A percentile compares a stretch with the other conserved stretches of the same genome.
phyloP scores from a whole-genome alignment of 2,329 filamentous ascomycete genomes.

The Didymella segeticola region DNA sequence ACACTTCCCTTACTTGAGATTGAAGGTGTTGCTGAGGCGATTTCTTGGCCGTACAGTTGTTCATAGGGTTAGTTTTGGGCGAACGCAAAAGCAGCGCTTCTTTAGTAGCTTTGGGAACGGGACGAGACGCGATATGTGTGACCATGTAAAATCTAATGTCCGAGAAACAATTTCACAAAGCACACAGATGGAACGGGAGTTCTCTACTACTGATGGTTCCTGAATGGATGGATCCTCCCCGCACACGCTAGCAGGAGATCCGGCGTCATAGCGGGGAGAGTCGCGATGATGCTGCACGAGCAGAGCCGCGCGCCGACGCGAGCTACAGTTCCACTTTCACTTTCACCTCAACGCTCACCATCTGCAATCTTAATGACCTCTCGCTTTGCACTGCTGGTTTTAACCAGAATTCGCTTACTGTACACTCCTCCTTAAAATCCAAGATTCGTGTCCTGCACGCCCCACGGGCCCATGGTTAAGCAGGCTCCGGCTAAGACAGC shows the following conservation, averaged over 20 bases:
- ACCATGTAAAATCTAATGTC: too few species aligned
- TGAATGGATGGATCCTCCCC: not conserved
- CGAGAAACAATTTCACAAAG: not conserved
- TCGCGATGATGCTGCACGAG: constrained; percentile 4
- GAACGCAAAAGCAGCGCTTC: not conserved
- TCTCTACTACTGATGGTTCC: not conserved
- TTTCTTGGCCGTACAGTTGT: not conserved
- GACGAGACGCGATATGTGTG: too few species aligned
- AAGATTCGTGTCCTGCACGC: not conserved
- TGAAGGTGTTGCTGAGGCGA: not conserved
- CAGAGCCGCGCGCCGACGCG: constrained; percentile 2
- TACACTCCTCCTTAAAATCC: not conserved
- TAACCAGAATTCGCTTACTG: not conserved
- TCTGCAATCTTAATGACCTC: not conserved
- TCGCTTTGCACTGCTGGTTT: not conserved
- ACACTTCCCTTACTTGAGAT: not conserved
- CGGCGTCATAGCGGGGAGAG: constrained; percentile 10
- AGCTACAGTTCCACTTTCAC: constrained; percentile 2
- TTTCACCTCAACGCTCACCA: not conserved
- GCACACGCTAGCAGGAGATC: constrained; percentile 10
- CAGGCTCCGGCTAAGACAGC: not conserved
- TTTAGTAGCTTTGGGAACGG: not conserved
- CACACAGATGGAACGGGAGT: not conserved
- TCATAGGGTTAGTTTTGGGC: not conserved
- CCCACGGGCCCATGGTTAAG: not conserved